Conservation (phyloP, 1,284 basidiomycete genomes). For the Ceratobasidium sp. region DNA sequence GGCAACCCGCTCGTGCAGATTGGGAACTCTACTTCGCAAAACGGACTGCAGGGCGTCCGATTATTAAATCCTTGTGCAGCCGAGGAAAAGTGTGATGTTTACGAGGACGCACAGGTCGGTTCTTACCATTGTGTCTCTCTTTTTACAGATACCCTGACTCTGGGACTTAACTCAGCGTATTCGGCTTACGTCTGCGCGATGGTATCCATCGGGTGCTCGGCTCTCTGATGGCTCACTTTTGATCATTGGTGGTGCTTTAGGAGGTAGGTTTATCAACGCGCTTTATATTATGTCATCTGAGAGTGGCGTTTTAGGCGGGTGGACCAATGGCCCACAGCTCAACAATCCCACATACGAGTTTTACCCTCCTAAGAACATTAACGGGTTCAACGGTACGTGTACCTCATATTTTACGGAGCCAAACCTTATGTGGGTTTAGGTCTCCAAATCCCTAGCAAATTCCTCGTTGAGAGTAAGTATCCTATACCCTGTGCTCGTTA, state of each 20-base stretch:
- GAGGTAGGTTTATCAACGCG: conserved; percentile 50
- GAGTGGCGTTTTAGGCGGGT: conserved; percentile 65
- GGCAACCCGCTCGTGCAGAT: conserved; percentile 52
- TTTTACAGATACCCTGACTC: background rate
- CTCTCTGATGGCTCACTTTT: conserved; percentile 82
- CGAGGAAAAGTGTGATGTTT: conserved; percentile 66
- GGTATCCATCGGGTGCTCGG: conserved; percentile 80
- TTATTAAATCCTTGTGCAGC: conserved; percentile 77
- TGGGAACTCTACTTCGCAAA: background rate
- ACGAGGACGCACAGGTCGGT: conserved; percentile 68
- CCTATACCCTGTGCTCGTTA: too few species aligned
- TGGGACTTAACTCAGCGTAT: conserved; percentile 58
- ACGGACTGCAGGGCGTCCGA: conserved; percentile 81
- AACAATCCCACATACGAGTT: conserved; percentile 88
- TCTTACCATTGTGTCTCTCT: background rate
- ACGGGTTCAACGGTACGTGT: conserved; percentile 71
- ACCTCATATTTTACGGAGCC: conserved; percentile 56
- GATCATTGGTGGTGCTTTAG: conserved; percentile 82
- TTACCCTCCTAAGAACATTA: conserved; percentile 80
- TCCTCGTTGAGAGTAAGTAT: conserved; percentile 51
- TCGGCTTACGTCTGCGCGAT: conserved; percentile 78
- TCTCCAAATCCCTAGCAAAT: conserved; percentile 53
- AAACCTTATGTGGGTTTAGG: background rate
- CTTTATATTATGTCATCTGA: too few species aligned
- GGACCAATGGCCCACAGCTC: conserved; percentile 66